These are phyloP conservation scores for Adansonia grandidieri DNA, from an alignment of 441 rosid genomes.

Conservation along the genomic window DNA sequence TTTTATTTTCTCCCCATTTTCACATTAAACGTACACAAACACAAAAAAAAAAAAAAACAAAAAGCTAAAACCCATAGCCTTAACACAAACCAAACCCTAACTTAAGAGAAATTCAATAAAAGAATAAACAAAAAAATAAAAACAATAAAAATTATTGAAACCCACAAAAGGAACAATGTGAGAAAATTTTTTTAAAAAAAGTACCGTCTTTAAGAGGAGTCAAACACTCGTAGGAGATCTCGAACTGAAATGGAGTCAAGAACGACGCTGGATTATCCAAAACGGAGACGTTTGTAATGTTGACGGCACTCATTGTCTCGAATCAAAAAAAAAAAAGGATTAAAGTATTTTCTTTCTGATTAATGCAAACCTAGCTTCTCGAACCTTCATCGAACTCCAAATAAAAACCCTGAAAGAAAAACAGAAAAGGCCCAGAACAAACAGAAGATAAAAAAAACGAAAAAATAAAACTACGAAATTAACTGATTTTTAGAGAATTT, in stretches of 20 bases:
- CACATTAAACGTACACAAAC: not conserved
- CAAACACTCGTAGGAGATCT: conserved; percentile 95
- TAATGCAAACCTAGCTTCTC: conserved; percentile 26
- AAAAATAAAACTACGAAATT: not conserved
- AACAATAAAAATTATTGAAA: not conserved
- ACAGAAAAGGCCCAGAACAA: not conserved
- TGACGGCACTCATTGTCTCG: conserved; percentile 81
- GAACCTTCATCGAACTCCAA: conserved; percentile 36
- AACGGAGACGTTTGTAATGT: conserved; percentile 85
- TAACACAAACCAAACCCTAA: not conserved
- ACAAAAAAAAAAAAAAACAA: too few species aligned
- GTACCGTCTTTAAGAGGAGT: conserved; percentile 94
- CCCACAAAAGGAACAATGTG: not conserved
- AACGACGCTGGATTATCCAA: conserved; percentile 92
- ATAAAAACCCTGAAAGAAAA: not conserved
- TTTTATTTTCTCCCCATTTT: not conserved
- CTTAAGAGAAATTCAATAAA: too few species aligned
- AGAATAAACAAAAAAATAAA: not conserved
- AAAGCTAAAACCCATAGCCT: not conserved
- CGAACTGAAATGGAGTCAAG: conserved; percentile 87
- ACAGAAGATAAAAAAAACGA: not conserved
- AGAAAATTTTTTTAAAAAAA: not conserved
- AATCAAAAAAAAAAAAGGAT: not conserved
- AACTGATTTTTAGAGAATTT: too few species aligned
- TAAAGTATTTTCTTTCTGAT: not conserved